phyloP scores from a whole-genome alignment of 805 yeast species.

The Starmerella stigmatis region DNA sequence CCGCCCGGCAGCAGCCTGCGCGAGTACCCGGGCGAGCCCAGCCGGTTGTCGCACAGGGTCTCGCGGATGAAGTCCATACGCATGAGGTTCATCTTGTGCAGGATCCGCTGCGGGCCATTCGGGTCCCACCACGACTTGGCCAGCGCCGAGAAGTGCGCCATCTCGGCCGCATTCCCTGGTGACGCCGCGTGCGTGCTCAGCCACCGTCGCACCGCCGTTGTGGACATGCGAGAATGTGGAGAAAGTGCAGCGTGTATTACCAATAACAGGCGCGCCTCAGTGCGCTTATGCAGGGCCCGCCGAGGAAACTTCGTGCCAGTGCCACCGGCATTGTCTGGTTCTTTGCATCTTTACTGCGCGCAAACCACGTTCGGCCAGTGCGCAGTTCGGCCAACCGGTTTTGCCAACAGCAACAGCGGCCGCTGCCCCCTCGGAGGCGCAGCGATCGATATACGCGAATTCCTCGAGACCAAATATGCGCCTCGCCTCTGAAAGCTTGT shows the following conservation, averaged over 20 bases:
- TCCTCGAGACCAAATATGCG: too few relatives aligned
- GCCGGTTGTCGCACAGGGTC: constrained; percentile 44
- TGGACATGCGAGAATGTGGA: too few relatives aligned
- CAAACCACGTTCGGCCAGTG: too few relatives aligned
- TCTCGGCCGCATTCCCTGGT: constrained; percentile 40
- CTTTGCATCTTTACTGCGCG: too few relatives aligned
- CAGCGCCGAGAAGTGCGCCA: constrained; percentile 68
- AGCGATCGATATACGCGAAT: too few relatives aligned
- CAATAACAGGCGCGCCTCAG: neutral
- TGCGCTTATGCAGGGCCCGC: neutral
- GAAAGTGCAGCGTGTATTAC: neutral
- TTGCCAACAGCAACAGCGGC: too few relatives aligned
- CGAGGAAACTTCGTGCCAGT: too few relatives aligned
- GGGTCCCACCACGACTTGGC: constrained; percentile 99
- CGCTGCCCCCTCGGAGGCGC: too few relatives aligned
- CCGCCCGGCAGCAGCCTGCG: constrained; percentile 53
- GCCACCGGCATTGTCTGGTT: too few relatives aligned
- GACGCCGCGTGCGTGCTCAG: constrained; percentile 4
- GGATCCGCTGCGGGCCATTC: constrained; percentile 80
- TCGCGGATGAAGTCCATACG: constrained; percentile 77
- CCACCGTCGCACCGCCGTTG: neutral
- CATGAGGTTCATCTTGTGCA: constrained; percentile 87
- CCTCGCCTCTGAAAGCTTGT: too few relatives aligned
- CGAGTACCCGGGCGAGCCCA: constrained; percentile 59
- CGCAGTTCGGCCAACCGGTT: too few relatives aligned